Percentiles rank a stretch among this genome's conserved stretches.
phyloP scores from a whole-genome alignment of 495 filamentous ascomycete species.

The Annulohypoxylon stygium region DNA sequence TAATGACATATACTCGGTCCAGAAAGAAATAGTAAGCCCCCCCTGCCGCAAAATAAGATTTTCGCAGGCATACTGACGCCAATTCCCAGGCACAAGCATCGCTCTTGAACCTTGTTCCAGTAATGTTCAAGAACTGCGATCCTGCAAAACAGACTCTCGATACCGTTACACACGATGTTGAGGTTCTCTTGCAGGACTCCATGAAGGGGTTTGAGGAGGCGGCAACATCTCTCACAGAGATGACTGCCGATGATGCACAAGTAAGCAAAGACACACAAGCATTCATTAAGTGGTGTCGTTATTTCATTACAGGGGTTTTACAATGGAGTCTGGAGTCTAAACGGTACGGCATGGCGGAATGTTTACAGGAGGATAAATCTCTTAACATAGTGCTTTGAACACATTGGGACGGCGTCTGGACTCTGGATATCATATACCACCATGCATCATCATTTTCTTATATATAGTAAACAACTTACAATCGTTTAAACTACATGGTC shows the following conservation, averaged over 20 bases:
- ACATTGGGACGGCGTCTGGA: neutral
- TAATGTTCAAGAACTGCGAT: slow-evolving; percentile 45
- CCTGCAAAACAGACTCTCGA: slow-evolving; percentile 35
- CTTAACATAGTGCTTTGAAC: slow-evolving; percentile 43
- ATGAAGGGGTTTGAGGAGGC: slow-evolving; percentile 47
- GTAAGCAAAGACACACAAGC: slow-evolving; percentile 39
- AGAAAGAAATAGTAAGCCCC: slow-evolving; percentile 51
- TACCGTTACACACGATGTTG: slow-evolving; percentile 36
- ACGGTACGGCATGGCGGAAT: slow-evolving; percentile 51
- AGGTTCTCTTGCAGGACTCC: slow-evolving; percentile 22
- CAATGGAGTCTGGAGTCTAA: slow-evolving; percentile 50
- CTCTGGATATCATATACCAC: neutral
- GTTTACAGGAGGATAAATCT: slow-evolving; percentile 41
- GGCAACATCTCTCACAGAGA: slow-evolving; percentile 24
- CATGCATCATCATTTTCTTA: slow-evolving; percentile 10
- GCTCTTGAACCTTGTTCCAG: slow-evolving; percentile 46
- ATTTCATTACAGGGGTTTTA: slow-evolving; percentile 49
- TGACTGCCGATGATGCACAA: slow-evolving; percentile 26
- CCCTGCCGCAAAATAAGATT: neutral
- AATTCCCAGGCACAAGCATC: slow-evolving; percentile 41
- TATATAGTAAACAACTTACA: slow-evolving; percentile 6
- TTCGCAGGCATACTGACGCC: slow-evolving; percentile 7
- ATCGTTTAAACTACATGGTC: neutral
- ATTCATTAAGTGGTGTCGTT: slow-evolving; percentile 48
- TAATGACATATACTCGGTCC: slow-evolving; percentile 49